Percentiles rank a stretch among this genome's conserved stretches.
These are phyloP conservation scores for Blastocystis sp. DNA, from an alignment of 352 stramenopile species.

Conservation along the genomic window DNA sequence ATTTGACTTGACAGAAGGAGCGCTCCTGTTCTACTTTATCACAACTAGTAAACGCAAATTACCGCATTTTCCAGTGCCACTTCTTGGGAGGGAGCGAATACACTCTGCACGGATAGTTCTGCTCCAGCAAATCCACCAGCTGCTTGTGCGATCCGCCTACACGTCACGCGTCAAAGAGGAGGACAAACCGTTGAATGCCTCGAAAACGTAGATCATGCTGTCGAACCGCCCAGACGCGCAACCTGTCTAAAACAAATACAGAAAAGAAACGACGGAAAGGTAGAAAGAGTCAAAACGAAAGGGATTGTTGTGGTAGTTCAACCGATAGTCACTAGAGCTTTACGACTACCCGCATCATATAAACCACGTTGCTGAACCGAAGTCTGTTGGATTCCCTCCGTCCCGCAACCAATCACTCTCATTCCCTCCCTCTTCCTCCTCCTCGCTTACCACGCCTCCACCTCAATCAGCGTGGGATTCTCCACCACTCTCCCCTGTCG, in stretches of 20 bases:
- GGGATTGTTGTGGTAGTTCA: constrained; percentile 3
- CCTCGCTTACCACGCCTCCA: constrained; percentile 78
- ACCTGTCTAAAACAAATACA: background rate
- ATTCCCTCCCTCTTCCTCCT: background rate
- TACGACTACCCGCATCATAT: constrained; percentile 51
- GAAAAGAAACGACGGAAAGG: background rate
- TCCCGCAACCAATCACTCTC: background rate
- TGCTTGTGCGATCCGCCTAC: constrained; percentile 79
- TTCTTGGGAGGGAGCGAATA: constrained; percentile 78
- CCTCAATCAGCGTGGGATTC: constrained; percentile 78
- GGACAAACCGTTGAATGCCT: constrained; percentile 59
- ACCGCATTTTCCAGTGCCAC: constrained; percentile 78
- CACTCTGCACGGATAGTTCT: constrained; percentile 73
- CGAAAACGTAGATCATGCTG: constrained; percentile 31
- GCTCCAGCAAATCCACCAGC: constrained; percentile 77
- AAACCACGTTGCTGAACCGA: background rate
- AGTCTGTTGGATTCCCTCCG: constrained; percentile 7
- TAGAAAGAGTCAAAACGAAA: background rate
- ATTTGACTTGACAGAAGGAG: constrained; percentile 76
- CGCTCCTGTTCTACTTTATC: constrained; percentile 73
- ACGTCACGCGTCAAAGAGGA: background rate
- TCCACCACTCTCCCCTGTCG: constrained; percentile 78
- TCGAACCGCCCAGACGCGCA: too few species aligned
- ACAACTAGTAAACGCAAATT: constrained; percentile 4
- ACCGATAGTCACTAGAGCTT: constrained; percentile 34